phyloP scores from a whole-genome alignment of 306 rosid genomes.

The Acacia crassicarpa region DNA sequence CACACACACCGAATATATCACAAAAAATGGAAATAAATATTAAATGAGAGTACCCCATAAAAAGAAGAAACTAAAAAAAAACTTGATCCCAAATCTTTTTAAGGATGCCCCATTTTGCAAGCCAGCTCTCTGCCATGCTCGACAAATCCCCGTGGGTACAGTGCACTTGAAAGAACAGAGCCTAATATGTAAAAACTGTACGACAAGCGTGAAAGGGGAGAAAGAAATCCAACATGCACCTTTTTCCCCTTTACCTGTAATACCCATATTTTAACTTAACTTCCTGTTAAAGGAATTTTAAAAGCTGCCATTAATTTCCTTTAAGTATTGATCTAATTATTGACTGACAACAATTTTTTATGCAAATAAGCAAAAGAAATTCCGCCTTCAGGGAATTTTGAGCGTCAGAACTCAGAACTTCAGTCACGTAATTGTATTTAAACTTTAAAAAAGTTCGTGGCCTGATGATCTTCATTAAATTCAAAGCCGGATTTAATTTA shows the following conservation, averaged over 20 bases:
- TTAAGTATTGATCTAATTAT: conserved; percentile 7
- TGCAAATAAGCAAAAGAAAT: background rate
- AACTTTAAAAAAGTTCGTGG: conserved; percentile 11
- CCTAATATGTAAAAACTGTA: conserved; percentile 15
- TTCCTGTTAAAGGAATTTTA: background rate
- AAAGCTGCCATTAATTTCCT: conserved; percentile 8
- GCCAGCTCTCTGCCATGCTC: conserved; percentile 1
- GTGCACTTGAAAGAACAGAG: conserved; percentile 10
- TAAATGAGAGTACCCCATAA: background rate
- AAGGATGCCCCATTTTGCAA: conserved; percentile 21
- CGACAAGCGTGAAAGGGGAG: conserved; percentile 26
- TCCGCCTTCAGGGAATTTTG: conserved; percentile 25
- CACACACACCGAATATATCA: background rate
- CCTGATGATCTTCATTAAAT: conserved; percentile 13
- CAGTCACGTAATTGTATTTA: conserved; percentile 28
- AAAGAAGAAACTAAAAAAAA: background rate
- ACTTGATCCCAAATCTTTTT: background rate
- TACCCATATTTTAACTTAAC: background rate
- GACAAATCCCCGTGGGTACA: conserved; percentile 34
- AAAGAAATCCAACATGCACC: conserved; percentile 32
- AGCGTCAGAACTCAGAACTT: conserved; percentile 46
- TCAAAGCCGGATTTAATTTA: conserved; percentile 55
- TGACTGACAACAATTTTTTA: background rate
- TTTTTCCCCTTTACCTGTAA: conserved; percentile 1
- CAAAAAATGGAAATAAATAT: background rate